phyloP scores from a whole-genome alignment of 78 protist species.

The Speleostelium caveatum region DNA sequence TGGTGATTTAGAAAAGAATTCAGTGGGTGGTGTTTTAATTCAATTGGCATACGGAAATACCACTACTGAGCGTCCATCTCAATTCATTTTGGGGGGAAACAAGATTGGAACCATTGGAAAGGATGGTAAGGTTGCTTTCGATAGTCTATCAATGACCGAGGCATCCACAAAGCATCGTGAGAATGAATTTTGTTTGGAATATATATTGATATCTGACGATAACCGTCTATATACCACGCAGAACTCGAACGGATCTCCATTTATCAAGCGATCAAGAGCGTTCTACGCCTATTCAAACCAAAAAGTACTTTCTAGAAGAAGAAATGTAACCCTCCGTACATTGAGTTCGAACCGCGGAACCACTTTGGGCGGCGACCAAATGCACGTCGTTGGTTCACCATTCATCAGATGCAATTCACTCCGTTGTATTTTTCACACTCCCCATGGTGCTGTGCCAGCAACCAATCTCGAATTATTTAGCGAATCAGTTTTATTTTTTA shows the following conservation, averaged over 20 bases:
- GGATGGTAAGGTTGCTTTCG: constrained; percentile 77
- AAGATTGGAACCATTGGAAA: constrained; percentile 57
- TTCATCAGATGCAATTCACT: constrained; percentile 65
- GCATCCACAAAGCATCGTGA: constrained; percentile 78
- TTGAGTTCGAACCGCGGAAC: constrained; percentile 43
- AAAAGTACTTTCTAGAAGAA: constrained; percentile 61
- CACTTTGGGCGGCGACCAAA: constrained; percentile 65
- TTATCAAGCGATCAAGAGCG: constrained; percentile 68
- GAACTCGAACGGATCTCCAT: constrained; percentile 17
- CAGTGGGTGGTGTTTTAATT: constrained; percentile 32
- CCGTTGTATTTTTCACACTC: constrained; percentile 64
- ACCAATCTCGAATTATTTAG: constrained; percentile 47
- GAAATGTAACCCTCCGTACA: constrained; percentile 69
- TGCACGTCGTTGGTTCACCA: constrained; percentile 82
- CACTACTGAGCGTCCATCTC: constrained; percentile 42
- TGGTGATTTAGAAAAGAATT: constrained; percentile 62
- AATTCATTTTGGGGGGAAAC: constrained; percentile 78
- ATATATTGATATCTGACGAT: constrained; percentile 44
- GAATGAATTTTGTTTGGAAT: constrained; percentile 69
- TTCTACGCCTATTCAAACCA: constrained; percentile 81
- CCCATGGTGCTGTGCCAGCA: constrained; percentile 74
- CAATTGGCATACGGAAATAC: constrained; percentile 69
- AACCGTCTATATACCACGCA: constrained; percentile 32
- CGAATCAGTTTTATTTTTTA: constrained; percentile 73
- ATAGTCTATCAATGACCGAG: constrained; percentile 79